phyloP scores from a whole-genome alignment of 345 rosid species.

The Trapa bicornis region DNA sequence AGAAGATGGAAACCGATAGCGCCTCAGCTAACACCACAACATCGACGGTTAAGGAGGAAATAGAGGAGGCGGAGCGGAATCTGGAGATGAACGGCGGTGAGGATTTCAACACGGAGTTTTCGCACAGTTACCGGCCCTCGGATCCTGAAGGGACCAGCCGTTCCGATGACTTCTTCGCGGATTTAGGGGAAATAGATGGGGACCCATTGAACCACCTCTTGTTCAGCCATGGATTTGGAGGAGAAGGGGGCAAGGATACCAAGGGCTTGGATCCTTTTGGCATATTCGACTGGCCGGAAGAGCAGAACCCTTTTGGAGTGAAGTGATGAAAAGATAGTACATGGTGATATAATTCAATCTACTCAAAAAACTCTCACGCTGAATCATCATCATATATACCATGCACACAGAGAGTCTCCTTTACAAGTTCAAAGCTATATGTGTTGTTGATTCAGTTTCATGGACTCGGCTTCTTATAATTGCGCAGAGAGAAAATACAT shows the following conservation, averaged over 20 bases:
- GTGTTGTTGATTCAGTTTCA: constrained; percentile 2
- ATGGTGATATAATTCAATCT: neutral
- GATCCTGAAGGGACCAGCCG: constrained; percentile 1
- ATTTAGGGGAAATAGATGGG: constrained; percentile 61
- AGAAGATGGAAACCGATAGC: neutral
- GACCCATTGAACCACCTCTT: constrained; percentile 44
- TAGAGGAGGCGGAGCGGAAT: neutral
- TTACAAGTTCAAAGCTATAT: neutral
- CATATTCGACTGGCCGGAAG: constrained; percentile 47
- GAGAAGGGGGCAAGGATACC: constrained; percentile 12
- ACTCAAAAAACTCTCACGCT: neutral
- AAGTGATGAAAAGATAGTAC: neutral
- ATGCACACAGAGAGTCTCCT: neutral
- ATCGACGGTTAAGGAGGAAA: constrained; percentile 13
- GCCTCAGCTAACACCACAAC: neutral
- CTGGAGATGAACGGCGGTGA: constrained; percentile 4
- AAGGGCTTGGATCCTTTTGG: constrained; percentile 34
- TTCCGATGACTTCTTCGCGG: constrained; percentile 14
- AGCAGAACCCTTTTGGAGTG: neutral
- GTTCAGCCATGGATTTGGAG: constrained; percentile 34
- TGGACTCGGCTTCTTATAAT: neutral
- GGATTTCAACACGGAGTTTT: constrained; percentile 6
- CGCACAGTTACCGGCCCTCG: constrained; percentile 10
- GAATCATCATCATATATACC: constrained; percentile 3
- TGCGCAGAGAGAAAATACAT: neutral